These are phyloP conservation scores for Stachybotrys chartarum DNA, from an alignment of 2,329 filamentous ascomycete species.

Conservation along the genomic window DNA sequence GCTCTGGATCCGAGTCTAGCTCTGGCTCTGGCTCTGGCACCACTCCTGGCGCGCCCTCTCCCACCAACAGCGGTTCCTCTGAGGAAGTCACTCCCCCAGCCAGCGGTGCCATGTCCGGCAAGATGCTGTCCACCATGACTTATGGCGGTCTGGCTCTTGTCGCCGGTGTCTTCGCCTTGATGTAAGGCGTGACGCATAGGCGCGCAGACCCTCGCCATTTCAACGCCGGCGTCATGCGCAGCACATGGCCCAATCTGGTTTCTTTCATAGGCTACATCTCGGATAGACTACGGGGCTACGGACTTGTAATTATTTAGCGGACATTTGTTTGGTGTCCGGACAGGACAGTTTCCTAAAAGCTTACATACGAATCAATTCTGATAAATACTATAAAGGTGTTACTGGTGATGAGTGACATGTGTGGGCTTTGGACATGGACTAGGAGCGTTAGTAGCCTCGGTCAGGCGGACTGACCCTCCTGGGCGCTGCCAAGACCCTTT, in stretches of 20 bases:
- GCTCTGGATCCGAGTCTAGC: slow-evolving; percentile 8
- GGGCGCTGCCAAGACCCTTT: background rate
- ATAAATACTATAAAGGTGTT: no score
- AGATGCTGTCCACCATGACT: slow-evolving; percentile 1
- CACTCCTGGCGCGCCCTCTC: slow-evolving; percentile 7
- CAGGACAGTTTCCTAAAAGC: background rate
- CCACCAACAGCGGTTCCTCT: slow-evolving; percentile 1
- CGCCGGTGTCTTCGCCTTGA: slow-evolving; percentile 1
- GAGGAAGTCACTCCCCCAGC: slow-evolving; percentile 2
- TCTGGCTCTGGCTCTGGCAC: slow-evolving; percentile 10
- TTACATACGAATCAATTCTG: background rate
- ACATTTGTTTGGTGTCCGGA: background rate
- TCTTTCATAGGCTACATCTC: background rate
- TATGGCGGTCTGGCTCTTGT: slow-evolving; percentile 2
- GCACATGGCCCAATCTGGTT: background rate
- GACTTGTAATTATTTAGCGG: background rate
- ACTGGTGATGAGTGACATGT: background rate
- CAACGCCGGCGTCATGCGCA: background rate
- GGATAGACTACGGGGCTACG: background rate
- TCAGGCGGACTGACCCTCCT: background rate
- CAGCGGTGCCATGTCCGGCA: slow-evolving; percentile 2
- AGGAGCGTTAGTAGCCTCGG: no score
- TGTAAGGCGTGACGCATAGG: background rate
- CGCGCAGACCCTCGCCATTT: background rate
- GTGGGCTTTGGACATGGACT: background rate